Evolutionary conservation across 352 stramenopile species (phyloP), one percentile per base, ranked within the genome.

Genomic region (Globisporangium camurandrum): DNA sequence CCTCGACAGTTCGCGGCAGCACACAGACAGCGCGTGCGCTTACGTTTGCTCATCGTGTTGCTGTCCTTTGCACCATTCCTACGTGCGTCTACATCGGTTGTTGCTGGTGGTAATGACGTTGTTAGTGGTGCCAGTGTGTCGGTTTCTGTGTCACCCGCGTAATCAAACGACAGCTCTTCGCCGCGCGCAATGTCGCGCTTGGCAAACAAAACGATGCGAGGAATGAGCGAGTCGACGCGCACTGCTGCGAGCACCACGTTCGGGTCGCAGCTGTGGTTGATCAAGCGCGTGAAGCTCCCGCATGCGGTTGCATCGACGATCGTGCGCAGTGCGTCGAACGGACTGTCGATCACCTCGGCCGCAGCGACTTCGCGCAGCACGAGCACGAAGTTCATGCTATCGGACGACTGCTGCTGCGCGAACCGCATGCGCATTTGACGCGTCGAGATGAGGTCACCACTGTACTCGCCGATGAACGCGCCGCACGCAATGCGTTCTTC

Each of bases 241-340:
- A 87, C 57, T 0, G 68, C 64, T 23, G 67, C 68, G n/a, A 86
- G 52, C n/a, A 61, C 40, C 41, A 81, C 28, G 24, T 63, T 79
- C 14, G 79, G 65, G 14, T 56, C 59, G 55, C 79, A 90, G 42
- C 71, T 80, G 57, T 90, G 75, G 51, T 90, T 90, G 51, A 85
- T 57, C 14, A 88, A 70, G n/a, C 78, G 78, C n/a, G 75, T 76
- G 39, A 73, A 71, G 64, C 62, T 77, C 10, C 75, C 74, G n/a
- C 46, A 46, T 16, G 20, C 27, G 0, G 63, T 62, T 8, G 75
- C 78, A 40, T 90, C 78, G 2, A 88, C 71, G 41, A 82, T 90
- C 10, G 71, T 86, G 26, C 75, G 65, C 36, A 85, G 51, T 9
- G 68, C 49, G 40, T 52, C 31, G 10, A 62, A 75, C 24, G 20